These are phyloP conservation scores for Clavaria fumosa DNA, from an alignment of 768 basidiomycete genomes.

Conservation along the genomic window DNA sequence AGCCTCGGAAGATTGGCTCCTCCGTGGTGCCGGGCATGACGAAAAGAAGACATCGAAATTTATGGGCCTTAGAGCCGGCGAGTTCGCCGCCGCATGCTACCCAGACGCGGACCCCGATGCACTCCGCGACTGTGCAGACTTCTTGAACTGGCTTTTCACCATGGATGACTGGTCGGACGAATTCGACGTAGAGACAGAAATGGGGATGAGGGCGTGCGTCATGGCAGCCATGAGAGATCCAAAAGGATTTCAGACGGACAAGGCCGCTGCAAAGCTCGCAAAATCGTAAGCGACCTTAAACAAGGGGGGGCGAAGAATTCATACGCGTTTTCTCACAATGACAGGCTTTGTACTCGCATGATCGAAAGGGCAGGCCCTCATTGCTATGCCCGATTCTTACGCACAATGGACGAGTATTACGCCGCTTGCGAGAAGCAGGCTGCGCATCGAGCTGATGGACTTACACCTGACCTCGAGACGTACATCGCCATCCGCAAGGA, in stretches of 20 bases:
- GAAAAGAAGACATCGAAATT: constrained; percentile 39
- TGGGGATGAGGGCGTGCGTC: too few relatives aligned
- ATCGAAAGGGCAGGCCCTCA: constrained; percentile 6
- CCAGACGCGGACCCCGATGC: constrained; percentile 16
- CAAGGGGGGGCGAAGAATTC: neutral
- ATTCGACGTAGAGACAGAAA: too few relatives aligned
- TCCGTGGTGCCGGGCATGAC: constrained; percentile 42
- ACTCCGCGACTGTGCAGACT: constrained; percentile 6
- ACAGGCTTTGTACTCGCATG: constrained; percentile 6
- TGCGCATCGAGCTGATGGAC: constrained; percentile 23
- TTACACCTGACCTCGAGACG: constrained; percentile 30
- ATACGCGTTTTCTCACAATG: neutral
- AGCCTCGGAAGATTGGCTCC: constrained; percentile 51
- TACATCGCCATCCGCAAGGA: constrained; percentile 39
- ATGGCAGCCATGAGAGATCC: constrained; percentile 5
- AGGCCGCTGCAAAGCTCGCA: constrained; percentile 3
- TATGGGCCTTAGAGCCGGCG: constrained; percentile 57
- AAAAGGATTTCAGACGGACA: constrained; percentile 5
- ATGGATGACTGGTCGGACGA: constrained; percentile 7
- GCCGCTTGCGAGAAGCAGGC: constrained; percentile 28
- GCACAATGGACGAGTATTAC: constrained; percentile 26
- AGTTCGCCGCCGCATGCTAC: constrained; percentile 56
- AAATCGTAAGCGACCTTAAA: constrained; percentile 6
- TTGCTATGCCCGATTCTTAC: constrained; percentile 19
- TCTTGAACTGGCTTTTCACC: constrained; percentile 8